Conservation (phyloP, 306 rosid species). For the Crataegus laevigata region DNA sequence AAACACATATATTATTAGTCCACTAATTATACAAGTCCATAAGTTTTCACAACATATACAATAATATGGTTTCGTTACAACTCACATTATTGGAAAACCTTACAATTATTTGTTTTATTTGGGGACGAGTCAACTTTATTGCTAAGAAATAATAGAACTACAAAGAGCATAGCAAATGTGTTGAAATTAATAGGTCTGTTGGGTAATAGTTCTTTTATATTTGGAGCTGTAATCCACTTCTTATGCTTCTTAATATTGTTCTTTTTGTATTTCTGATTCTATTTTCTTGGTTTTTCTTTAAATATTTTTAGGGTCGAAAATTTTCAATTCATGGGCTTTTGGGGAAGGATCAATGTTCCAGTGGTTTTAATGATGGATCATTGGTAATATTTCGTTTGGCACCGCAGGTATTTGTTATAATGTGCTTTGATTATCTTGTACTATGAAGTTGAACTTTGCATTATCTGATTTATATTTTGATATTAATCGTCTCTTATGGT, state of each 20-base stretch:
- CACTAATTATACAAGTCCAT: too few relatives aligned
- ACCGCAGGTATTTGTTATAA: slow-evolving; percentile 64
- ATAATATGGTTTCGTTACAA: too few relatives aligned
- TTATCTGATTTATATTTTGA: slow-evolving; percentile 9
- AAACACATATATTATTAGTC: too few relatives aligned
- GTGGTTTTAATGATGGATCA: slow-evolving; percentile 66
- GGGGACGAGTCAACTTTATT: too few relatives aligned
- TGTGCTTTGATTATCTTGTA: neutral
- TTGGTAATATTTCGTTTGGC: slow-evolving; percentile 95
- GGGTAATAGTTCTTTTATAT: neutral
- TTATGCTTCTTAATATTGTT: neutral
- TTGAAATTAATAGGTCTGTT: neutral
- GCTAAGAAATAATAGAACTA: too few relatives aligned
- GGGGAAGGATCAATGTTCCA: slow-evolving; percentile 57
- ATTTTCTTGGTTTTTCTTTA: slow-evolving; percentile 3
- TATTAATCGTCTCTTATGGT: slow-evolving; percentile 4
- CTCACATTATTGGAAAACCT: too few relatives aligned
- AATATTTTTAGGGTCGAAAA: slow-evolving; percentile 62
- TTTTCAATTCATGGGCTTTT: slow-evolving; percentile 88
- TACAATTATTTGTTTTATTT: neutral
- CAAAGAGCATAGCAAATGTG: neutral
- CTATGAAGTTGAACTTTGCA: slow-evolving; percentile 3
- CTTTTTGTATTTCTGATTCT: neutral
- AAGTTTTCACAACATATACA: too few relatives aligned
- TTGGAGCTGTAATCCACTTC: neutral